Evolutionary conservation across 139 green algal genomes (phyloP).

Genomic region (Chlamydomonas applanata): DNA sequence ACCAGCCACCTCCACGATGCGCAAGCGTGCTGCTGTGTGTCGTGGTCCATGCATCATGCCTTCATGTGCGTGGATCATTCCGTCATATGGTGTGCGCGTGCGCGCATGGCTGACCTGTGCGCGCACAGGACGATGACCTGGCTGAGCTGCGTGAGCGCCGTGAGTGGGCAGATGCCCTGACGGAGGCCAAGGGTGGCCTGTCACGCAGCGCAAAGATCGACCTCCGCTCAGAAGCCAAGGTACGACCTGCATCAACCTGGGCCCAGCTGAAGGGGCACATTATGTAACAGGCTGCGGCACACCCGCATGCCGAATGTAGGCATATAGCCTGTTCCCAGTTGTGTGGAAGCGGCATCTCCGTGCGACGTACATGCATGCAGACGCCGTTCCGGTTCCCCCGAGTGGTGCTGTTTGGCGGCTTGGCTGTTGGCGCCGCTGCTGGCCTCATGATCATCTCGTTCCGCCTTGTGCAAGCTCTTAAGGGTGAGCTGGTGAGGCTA

Average conservation of each 20-base stretch:
- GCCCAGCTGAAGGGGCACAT: no score
- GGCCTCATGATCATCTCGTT: conserved; percentile 78
- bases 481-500: no score
- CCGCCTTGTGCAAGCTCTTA: conserved; percentile 56
- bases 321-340: background rate
- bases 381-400: conserved; percentile 84
- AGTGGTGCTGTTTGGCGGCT: conserved; percentile 71
- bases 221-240: conserved; percentile 67
- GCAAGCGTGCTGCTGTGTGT: no score
- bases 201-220: conserved; percentile 51
- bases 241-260: conserved; percentile 13
- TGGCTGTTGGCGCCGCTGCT: conserved; percentile 65
- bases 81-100: no score
- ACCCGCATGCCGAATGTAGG: background rate
- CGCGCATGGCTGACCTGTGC: no score
- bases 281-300: no score
- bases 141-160: conserved; percentile 69
- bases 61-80: no score
- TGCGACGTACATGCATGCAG: conserved; percentile 19
- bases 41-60: background rate
- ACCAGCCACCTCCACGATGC: no score
- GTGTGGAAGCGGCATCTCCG: background rate
- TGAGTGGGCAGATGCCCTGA: conserved; percentile 81
- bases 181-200: conserved; percentile 61
- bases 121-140: conserved; percentile 77